phyloP scores from a whole-genome alignment of 768 basidiomycete genomes.

The Collybiopsis confluens region DNA sequence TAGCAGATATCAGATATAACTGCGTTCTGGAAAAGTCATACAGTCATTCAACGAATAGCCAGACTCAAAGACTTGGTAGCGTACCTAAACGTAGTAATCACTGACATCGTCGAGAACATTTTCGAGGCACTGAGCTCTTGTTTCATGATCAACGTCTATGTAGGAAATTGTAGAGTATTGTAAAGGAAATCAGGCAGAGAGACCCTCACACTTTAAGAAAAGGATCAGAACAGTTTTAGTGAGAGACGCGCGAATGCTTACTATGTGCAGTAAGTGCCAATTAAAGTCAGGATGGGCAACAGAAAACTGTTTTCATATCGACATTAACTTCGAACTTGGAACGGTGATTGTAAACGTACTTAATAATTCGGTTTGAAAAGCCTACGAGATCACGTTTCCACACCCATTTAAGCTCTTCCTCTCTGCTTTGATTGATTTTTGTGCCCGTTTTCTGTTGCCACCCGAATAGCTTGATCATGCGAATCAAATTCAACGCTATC shows the following conservation, averaged over 20 bases:
- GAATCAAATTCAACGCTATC: slow-evolving; percentile 35
- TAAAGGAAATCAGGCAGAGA: neutral
- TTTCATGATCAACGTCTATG: slow-evolving; percentile 2
- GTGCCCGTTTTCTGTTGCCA: neutral
- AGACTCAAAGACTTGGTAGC: too few species aligned
- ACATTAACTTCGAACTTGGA: neutral
- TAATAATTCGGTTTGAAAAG: neutral
- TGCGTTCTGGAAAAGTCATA: slow-evolving; percentile 19
- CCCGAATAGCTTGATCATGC: slow-evolving; percentile 43
- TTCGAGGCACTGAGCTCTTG: slow-evolving; percentile 10
- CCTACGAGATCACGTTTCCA: neutral
- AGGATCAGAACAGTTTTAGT: neutral
- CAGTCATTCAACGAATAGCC: too few species aligned
- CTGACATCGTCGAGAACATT: slow-evolving; percentile 31
- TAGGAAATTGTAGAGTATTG: neutral
- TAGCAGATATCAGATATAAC: slow-evolving; percentile 24
- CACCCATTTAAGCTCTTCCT: slow-evolving; percentile 4
- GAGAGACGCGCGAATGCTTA: neutral
- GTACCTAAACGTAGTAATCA: slow-evolving; percentile 42
- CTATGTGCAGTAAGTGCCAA: slow-evolving; percentile 31
- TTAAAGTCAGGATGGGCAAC: slow-evolving; percentile 47
- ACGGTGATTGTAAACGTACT: neutral
- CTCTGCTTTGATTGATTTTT: slow-evolving; percentile 1
- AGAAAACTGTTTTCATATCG: slow-evolving; percentile 27
- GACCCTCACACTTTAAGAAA: slow-evolving; percentile 24